Evolutionary conservation across 192 early-diverging fungal genomes (phyloP), one percentile per base, ranked within the genome.

Genomic region (Haplosporangium gracile): DNA sequence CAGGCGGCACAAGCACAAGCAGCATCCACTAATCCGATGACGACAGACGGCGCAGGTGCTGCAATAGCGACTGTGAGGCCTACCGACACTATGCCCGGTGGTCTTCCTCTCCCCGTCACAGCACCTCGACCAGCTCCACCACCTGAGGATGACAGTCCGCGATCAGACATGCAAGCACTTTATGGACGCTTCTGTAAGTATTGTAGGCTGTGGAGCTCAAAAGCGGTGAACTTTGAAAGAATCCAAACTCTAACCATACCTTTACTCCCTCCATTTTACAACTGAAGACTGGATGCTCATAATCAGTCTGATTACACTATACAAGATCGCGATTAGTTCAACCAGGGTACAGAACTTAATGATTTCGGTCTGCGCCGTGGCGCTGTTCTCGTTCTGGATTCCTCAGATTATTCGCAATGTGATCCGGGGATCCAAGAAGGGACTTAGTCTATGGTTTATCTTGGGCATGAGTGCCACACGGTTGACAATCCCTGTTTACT

Each of bases 351-450:
- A 90, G 73, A 82, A 91, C 72, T 40, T 90, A 43, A 81, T 90
- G 79, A 81, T 93, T 40, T 72, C 72, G 7, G 55, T 90, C 65
- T 71, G 91, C 39, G 87, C 92, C 13, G 77, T 92, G 18, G 70
- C 76, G 3, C 74, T 93, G 42, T 94, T 91, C 85, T 95, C 95
- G 4, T 95, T 93, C 88, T 97, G 96, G 96, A 83, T 95, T 18
- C 96, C 96, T n/a, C 96, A 97, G 74, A 95, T 95, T 65, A 83
- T 91, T 38, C 90, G 94, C 81, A 96, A 95, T 71, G 90, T 94
- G 26, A 88, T 81, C 26, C 90, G 94, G 47, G 94, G 95, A 34
- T 91, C 94, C 20, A 87, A 91, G 77, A 85, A 91, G 26, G 92
- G 91, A 0, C 78, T 95, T 38, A 91, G 91, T 70, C 80, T 77